Base-by-base conservation (phyloP, 192 early-diverging fungal genomes). In the Mortierella claussenii region DNA sequence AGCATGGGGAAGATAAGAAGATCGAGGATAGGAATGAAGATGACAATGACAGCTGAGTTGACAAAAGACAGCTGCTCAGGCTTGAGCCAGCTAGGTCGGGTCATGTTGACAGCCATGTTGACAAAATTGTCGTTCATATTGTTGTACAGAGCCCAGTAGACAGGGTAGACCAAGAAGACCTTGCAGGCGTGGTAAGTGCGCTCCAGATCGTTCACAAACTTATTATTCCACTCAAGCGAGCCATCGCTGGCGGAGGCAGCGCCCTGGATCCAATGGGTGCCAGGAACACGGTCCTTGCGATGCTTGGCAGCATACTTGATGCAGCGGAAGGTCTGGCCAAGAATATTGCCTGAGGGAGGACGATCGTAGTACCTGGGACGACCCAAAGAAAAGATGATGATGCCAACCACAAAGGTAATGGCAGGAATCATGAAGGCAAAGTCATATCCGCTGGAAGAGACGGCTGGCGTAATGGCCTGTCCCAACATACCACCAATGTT, bases 41-140 rank as follows among this genome's bases (percentile, higher is more conserved):
- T 71, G 56, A 89, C 83, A 58, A 89, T 80, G 53, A 79, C 80
- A 45, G 86, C 79, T 32, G 88, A 83, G 56, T 89, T 83, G 64
- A 69, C 68, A 30, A 70, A 79, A 0, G 69, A 65, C 46, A 79
- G 60, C 60, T 76, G 73, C 33, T 76, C 73, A 45, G 73, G 73
- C 46, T 76, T 59, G 33, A 76, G 47, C 58, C 64, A 76, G 51
- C 45, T 33, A 4, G 73, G 73, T 7, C 64, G 73, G 0, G 44
- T 82, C 88, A 89, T 89, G 74, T 84, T 84, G 30, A 86, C 81
- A 10, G 84, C 84, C 81, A 87, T 86, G 65, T 86, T 87, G 27
- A 87, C 69, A 78, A 89, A 74, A 67, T 89, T 89, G 68, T 89
- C 87, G 44, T 85, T 86, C 68, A 89, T 87, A 63, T 89, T 86